A percentile compares a stretch with the other conserved stretches of the same genome.
Evolutionary conservation across 2,329 filamentous ascomycete genomes (phyloP).

Genomic region (Cercospora sesami): DNA sequence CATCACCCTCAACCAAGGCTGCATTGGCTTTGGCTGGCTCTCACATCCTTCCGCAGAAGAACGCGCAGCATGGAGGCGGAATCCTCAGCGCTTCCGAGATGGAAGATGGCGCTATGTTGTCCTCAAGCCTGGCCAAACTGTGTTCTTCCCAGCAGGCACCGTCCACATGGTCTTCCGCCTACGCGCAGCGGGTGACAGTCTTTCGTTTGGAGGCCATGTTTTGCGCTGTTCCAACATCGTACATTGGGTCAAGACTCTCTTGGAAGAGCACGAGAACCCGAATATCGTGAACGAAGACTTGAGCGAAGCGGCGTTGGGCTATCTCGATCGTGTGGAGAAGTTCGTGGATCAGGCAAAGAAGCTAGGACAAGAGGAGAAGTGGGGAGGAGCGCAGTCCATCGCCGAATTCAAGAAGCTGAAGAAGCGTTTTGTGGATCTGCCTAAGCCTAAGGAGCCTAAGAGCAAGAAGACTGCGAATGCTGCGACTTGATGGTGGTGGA

Average conservation of each 20-base stretch:
- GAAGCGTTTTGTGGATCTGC: constrained; percentile 27
- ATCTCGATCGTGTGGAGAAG: constrained; percentile 34
- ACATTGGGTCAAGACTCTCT: constrained; percentile 48
- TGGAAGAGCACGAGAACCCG: constrained; percentile 45
- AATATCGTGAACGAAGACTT: constrained; percentile 50
- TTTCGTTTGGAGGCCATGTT: constrained; percentile 39
- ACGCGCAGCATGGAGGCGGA: constrained; percentile 30
- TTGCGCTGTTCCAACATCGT: constrained; percentile 41
- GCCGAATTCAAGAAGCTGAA: constrained; percentile 35
- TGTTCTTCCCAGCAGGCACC: constrained; percentile 38
- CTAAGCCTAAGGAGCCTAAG: constrained; percentile 8
- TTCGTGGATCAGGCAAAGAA: constrained; percentile 34
- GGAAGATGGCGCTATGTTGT: constrained; percentile 37
- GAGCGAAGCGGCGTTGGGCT: constrained; percentile 39
- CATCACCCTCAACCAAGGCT: constrained; percentile 38
- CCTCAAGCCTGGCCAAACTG: constrained; percentile 35
- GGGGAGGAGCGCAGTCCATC: constrained; percentile 34
- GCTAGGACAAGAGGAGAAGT: constrained; percentile 30
- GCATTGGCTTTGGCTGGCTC: constrained; percentile 38
- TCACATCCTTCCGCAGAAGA: constrained; percentile 31
- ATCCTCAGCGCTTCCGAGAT: constrained; percentile 26
- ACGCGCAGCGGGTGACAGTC: constrained; percentile 33
- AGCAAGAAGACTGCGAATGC: constrained; percentile 7
- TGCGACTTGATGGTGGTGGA: background rate
- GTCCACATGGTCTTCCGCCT: constrained; percentile 40